Percentiles rank a stretch among this genome's conserved stretches.
phyloP scores from a whole-genome alignment of 1,284 basidiomycete genomes.

The Cryptococcus wingfieldii region DNA sequence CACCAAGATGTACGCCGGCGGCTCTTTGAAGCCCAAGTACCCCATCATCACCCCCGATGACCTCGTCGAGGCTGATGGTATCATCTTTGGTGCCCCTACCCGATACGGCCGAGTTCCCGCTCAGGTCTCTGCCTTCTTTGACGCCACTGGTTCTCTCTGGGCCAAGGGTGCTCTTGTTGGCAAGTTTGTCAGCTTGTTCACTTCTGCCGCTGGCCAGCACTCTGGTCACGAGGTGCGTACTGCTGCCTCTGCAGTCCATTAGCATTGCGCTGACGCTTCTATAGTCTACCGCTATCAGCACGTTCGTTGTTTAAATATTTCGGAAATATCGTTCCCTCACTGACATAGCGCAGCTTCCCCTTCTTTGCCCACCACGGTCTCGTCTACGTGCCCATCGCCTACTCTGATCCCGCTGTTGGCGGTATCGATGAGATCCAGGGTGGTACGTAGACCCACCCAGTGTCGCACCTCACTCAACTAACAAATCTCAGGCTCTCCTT shows the following conservation, averaged over 20 bases:
- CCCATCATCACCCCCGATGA: constrained; percentile 65
- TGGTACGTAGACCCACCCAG: background rate
- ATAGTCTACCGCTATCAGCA: constrained; percentile 56
- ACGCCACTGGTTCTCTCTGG: constrained; percentile 73
- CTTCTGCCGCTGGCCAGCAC: constrained; percentile 43
- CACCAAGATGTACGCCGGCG: constrained; percentile 65
- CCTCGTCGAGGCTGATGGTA: constrained; percentile 58
- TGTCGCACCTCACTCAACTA: constrained; percentile 38
- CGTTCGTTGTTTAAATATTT: too few relatives aligned
- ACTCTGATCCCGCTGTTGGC: constrained; percentile 25
- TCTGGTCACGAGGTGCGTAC: constrained; percentile 46
- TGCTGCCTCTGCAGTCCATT: background rate
- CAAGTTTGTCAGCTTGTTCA: constrained; percentile 60
- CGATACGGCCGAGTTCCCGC: constrained; percentile 54
- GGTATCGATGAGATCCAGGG: constrained; percentile 59
- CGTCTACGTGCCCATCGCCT: constrained; percentile 64
- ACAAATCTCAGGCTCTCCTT: constrained; percentile 52
- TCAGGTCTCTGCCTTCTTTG: constrained; percentile 56
- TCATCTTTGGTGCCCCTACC: constrained; percentile 68
- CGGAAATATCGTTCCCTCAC: too few relatives aligned
- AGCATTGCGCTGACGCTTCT: background rate
- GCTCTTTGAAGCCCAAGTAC: constrained; percentile 56
- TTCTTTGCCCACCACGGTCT: constrained; percentile 63
- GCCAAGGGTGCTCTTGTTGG: constrained; percentile 64
- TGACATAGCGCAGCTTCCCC: constrained; percentile 54